A percentile compares a stretch with the other conserved stretches of the same genome.
Evolutionary conservation across 1,284 basidiomycete species (phyloP).

Genomic region (Gomphus bonarii): DNA sequence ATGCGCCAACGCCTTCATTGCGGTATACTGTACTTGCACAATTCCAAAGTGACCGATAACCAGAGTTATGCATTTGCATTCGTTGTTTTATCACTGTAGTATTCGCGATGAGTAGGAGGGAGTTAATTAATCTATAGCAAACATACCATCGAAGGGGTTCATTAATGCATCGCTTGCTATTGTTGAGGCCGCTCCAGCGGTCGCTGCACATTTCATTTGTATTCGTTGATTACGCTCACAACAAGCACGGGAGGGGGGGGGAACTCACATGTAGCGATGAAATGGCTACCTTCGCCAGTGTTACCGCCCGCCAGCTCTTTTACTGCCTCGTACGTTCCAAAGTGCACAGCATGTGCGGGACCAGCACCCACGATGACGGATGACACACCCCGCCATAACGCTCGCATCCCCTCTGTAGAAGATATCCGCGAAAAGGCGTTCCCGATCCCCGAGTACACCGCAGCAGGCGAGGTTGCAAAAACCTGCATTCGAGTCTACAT

Average conservation of each 20-base stretch:
- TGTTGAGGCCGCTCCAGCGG: constrained; percentile 92
- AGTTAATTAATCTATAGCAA: constrained; percentile 5
- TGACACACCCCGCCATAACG: constrained; percentile 93
- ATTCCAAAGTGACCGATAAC: constrained; percentile 74
- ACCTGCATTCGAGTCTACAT: constrained; percentile 97
- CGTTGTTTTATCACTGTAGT: constrained; percentile 91
- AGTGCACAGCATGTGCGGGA: constrained; percentile 97
- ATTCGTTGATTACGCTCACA: neutral
- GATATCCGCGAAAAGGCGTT: constrained; percentile 87
- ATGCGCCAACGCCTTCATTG: constrained; percentile 82
- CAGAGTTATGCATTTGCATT: constrained; percentile 94
- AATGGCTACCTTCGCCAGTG: constrained; percentile 62
- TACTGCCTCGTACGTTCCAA: constrained; percentile 91
- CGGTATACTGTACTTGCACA: constrained; percentile 81
- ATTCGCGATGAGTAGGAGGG: constrained; percentile 1
- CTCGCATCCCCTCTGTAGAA: constrained; percentile 83
- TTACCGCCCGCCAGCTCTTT: constrained; percentile 92
- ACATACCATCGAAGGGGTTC: constrained; percentile 98
- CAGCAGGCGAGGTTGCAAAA: constrained; percentile 72
- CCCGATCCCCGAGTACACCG: constrained; percentile 81
- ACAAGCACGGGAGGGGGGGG: neutral
- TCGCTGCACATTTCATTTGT: constrained; percentile 34
- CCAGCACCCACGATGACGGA: constrained; percentile 97
- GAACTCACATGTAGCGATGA: constrained; percentile 66
- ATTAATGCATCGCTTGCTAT: constrained; percentile 95